Conservation (phyloP, 768 basidiomycete species). For the Boletellus ananas region DNA sequence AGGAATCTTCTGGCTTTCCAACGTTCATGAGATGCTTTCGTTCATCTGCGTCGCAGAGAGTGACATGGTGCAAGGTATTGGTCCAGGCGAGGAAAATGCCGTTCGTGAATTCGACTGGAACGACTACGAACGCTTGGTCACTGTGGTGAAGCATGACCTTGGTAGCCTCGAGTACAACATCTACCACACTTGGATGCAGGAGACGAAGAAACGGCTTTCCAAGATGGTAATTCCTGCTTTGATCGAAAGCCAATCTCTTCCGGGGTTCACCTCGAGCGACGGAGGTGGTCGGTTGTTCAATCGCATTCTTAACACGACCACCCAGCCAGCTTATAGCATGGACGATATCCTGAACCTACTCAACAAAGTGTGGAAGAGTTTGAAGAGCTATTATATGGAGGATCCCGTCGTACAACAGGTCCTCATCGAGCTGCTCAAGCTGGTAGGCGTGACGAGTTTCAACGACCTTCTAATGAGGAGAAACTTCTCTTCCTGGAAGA, state of each 20-base stretch:
- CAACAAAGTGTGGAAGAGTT: conserved; percentile 96
- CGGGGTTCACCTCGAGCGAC: conserved; percentile 95
- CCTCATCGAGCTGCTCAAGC: conserved; percentile 88
- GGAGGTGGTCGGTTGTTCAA: conserved; percentile 92
- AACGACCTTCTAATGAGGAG: conserved; percentile 98
- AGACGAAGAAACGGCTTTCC: conserved; percentile 90
- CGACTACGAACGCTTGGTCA: conserved; percentile 93
- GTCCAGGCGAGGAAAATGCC: conserved; percentile 89
- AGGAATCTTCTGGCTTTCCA: conserved; percentile 99
- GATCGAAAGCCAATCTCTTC: conserved; percentile 95
- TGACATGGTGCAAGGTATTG: conserved; percentile 97
- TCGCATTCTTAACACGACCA: conserved; percentile 82
- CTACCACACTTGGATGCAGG: conserved; percentile 99
- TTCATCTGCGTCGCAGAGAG: conserved; percentile 99
- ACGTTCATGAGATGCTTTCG: conserved; percentile 98
- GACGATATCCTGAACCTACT: conserved; percentile 95
- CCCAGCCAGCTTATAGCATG: conserved; percentile 91
- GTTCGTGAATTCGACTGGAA: conserved; percentile 95
- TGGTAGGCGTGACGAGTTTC: conserved; percentile 95
- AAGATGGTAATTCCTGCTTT: conserved; percentile 99
- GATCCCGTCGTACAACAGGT: conserved; percentile 96
- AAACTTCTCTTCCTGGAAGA: conserved; percentile 99
- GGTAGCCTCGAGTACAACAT: conserved; percentile 99
- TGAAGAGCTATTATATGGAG: conserved; percentile 99
- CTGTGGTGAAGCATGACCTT: conserved; percentile 98